A percentile compares a stretch with the other conserved stretches of the same genome.
These are phyloP conservation scores for Dimargaris xerosporica DNA, from an alignment of 192 early-diverging fungal species.

Conservation along the genomic window DNA sequence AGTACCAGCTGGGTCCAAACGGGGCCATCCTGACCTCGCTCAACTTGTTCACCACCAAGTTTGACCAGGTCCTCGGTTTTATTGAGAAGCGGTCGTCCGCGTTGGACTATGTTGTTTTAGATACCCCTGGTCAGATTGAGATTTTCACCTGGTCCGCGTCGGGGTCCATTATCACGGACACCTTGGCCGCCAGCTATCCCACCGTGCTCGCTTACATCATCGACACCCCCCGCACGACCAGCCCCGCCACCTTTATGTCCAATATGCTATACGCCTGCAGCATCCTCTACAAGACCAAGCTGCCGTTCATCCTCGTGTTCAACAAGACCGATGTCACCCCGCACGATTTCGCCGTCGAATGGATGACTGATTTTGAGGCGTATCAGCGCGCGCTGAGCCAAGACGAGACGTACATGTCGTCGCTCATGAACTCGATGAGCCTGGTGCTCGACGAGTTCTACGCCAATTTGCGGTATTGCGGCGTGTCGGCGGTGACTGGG, in stretches of 20 bases:
- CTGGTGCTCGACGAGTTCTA: conserved; percentile 97
- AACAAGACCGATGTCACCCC: conserved; percentile 90
- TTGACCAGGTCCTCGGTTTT: conserved; percentile 88
- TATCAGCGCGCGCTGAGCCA: conserved; percentile 79
- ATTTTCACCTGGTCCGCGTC: conserved; percentile 98
- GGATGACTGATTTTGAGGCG: conserved; percentile 94
- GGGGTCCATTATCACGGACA: conserved; percentile 89
- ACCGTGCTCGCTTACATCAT: conserved; percentile 86
- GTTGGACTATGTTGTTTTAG: conserved; percentile 55
- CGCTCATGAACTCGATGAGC: conserved; percentile 87
- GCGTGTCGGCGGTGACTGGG: conserved; percentile 86
- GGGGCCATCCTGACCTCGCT: conserved; percentile 91
- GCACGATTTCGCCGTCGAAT: conserved; percentile 79
- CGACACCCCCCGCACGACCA: conserved; percentile 84
- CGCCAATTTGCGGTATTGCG: conserved; percentile 55
- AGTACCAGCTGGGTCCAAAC: conserved; percentile 93
- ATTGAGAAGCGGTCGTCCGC: conserved; percentile 58
- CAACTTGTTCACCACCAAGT: conserved; percentile 95
- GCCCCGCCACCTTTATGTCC: conserved; percentile 93
- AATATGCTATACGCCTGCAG: conserved; percentile 97
- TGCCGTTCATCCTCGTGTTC: conserved; percentile 91
- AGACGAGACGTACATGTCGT: conserved; percentile 81
- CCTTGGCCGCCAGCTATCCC: conserved; percentile 79
- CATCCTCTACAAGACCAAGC: conserved; percentile 94
- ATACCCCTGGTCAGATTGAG: conserved; percentile 98